Conservation (phyloP, 73 alveolate species). For the Symbiodinium pilosum region DNA sequence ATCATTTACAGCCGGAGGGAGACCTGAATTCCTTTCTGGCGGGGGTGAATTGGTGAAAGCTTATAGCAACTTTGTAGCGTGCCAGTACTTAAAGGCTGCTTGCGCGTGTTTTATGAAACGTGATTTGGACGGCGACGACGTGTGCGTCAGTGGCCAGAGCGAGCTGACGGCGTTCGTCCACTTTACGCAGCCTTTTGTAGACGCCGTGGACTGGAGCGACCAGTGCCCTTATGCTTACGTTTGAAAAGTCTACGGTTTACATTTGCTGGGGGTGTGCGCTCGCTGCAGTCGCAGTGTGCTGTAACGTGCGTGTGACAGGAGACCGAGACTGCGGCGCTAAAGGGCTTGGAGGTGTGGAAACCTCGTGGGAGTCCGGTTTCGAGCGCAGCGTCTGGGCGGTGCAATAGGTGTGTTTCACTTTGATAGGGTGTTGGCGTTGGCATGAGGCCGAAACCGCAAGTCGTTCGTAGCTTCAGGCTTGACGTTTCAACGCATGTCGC, state of each 20-base stretch:
- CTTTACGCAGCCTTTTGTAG: not conserved
- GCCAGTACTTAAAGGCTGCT: too few species aligned
- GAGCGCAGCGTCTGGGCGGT: not conserved
- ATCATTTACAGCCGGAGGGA: not conserved
- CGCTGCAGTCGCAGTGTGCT: too few species aligned
- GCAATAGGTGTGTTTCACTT: too few species aligned
- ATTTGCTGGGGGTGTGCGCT: too few species aligned
- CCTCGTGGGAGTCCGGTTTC: not conserved
- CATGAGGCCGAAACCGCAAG: not conserved
- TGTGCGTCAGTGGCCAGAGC: not conserved
- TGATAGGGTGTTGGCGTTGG: not conserved
- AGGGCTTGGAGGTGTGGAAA: too few species aligned
- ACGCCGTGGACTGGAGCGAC: not conserved
- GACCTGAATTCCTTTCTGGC: not conserved
- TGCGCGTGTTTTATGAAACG: too few species aligned
- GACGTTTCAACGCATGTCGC: not conserved
- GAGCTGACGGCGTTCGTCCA: not conserved
- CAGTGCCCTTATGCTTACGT: too few species aligned
- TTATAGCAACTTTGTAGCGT: too few species aligned
- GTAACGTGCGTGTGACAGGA: too few species aligned
- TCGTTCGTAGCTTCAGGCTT: not conserved
- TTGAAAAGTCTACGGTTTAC: too few species aligned
- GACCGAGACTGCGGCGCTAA: too few species aligned
- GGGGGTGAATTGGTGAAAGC: too few species aligned
- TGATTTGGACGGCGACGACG: not conserved